Evolutionary conservation across 1,284 basidiomycete species (phyloP).

Genomic region (Ganoderma multipileum): DNA sequence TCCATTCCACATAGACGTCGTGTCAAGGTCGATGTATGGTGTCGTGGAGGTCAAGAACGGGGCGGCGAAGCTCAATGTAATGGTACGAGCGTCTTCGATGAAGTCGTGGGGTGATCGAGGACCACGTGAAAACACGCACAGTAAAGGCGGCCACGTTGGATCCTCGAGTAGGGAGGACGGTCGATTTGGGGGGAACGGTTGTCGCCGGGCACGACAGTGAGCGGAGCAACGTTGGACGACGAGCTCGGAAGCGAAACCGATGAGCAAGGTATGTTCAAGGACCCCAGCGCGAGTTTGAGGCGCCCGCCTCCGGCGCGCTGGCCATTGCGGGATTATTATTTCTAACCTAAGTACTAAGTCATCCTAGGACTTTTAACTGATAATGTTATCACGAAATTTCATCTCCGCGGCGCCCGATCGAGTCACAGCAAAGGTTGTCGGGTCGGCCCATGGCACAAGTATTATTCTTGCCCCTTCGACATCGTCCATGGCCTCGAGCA

Average conservation of each 20-base stretch:
- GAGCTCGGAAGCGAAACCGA: not conserved
- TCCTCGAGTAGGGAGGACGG: not conserved
- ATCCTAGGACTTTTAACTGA: not conserved
- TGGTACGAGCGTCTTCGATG: conserved; percentile 20
- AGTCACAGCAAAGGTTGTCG: conserved; percentile 18
- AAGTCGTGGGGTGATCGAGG: conserved; percentile 24
- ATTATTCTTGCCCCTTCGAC: not conserved
- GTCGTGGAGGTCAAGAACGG: conserved; percentile 14
- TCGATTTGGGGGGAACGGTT: too few relatives aligned
- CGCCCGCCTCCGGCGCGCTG: not conserved
- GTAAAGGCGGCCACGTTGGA: not conserved
- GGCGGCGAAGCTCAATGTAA: conserved; percentile 6
- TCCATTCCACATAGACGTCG: conserved; percentile 41
- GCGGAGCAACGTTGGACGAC: not conserved
- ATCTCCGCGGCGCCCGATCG: conserved; percentile 13
- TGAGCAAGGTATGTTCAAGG: not conserved
- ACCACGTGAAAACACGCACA: conserved; percentile 24
- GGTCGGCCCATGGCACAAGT: not conserved
- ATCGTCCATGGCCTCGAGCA: conserved; percentile 10
- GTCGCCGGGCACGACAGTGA: not conserved
- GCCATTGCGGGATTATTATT: not conserved
- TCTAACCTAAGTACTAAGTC: not conserved
- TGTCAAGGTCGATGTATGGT: conserved; percentile 17
- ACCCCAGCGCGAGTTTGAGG: not conserved
- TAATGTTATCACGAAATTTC: not conserved